Conservation (phyloP, 129 eudicot genomes). For the Kitagawia praeruptora region DNA sequence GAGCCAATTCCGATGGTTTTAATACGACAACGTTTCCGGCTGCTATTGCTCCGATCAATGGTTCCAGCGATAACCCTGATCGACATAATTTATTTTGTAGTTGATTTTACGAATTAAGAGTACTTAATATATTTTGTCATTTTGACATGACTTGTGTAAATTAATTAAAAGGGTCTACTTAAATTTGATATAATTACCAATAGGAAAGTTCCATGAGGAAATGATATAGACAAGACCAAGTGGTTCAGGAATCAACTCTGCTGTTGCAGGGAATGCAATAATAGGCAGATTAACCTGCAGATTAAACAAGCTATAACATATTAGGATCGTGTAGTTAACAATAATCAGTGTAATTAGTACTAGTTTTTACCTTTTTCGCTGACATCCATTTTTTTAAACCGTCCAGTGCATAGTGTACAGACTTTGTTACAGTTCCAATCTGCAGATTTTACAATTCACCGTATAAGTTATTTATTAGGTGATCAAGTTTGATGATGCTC, state of each 20-base stretch:
- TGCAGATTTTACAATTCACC: slow-evolving; percentile 14
- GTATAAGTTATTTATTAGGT: neutral
- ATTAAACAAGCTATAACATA: neutral
- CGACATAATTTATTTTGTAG: neutral
- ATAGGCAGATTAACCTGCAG: slow-evolving; percentile 57
- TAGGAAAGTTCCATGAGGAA: slow-evolving; percentile 88
- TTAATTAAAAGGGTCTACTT: no score
- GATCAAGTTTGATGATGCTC: no score
- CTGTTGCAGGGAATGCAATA: slow-evolving; percentile 55
- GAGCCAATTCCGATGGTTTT: slow-evolving; percentile 91
- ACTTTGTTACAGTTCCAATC: slow-evolving; percentile 63
- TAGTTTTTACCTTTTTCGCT: slow-evolving; percentile 35
- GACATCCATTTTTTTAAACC: slow-evolving; percentile 72
- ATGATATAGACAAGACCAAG: slow-evolving; percentile 78
- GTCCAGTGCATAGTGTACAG: slow-evolving; percentile 48
- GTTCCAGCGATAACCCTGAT: slow-evolving; percentile 62
- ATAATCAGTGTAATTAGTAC: no score
- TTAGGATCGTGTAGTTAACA: neutral
- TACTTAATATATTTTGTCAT: no score
- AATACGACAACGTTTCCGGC: slow-evolving; percentile 65
- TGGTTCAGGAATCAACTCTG: slow-evolving; percentile 77
- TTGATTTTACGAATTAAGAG: neutral
- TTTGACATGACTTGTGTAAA: neutral
- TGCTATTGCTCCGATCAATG: slow-evolving; percentile 80
- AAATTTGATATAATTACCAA: slow-evolving; percentile 29